Conservation (phyloP, 139 green algal genomes). For the Desmodesmus armatus region DNA sequence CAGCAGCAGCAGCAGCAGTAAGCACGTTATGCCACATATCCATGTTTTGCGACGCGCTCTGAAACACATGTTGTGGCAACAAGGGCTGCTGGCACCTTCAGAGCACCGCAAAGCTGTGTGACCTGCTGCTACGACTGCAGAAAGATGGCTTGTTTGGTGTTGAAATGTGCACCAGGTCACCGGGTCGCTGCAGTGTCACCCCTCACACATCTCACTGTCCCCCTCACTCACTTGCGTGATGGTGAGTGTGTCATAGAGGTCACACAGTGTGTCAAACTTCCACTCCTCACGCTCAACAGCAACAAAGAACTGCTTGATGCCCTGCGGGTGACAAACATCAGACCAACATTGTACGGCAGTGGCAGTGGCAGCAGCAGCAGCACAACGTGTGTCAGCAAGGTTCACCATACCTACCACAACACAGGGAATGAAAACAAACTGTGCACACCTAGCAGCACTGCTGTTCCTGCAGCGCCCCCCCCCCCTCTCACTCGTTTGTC, state of each 20-base stretch:
- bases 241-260: constrained; percentile 99
- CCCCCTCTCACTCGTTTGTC: no score
- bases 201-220: neutral
- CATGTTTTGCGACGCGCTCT: no score
- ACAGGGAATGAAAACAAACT: no score
- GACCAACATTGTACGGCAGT: neutral
- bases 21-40: no score
- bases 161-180: neutral
- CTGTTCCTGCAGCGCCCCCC: no score
- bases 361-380: constrained; percentile 18
- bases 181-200: neutral
- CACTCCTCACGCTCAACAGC: constrained; percentile 99
- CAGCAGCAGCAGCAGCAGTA: neutral
- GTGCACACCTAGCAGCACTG: no score
- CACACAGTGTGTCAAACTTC: constrained; percentile 99
- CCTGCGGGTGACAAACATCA: constrained; percentile 68
- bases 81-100: neutral
- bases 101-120: neutral
- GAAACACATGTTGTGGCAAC: no score
- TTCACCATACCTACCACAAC: no score
- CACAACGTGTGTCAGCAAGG: neutral
- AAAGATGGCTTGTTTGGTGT: neutral
- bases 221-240: constrained; percentile 84
- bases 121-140: neutral
- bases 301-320: constrained; percentile 99